These are phyloP conservation scores for Lactarius trivialis DNA, from an alignment of 768 basidiomycete species.

Conservation along the genomic window DNA sequence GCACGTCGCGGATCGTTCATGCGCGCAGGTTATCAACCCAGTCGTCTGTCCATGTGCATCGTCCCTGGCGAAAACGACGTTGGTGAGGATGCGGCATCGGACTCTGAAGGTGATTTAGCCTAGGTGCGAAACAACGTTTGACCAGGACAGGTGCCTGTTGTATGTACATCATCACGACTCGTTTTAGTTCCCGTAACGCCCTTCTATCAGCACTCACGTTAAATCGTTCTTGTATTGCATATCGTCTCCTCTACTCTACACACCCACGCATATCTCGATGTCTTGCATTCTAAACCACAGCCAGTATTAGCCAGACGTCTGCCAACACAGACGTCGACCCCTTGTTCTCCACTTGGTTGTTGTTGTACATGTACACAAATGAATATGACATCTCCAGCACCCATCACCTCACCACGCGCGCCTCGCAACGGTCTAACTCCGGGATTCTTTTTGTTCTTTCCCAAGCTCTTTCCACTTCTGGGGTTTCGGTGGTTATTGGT, in stretches of 20 bases:
- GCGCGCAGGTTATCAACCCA: slow-evolving; percentile 18
- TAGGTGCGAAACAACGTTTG: not conserved
- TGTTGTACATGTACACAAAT: slow-evolving; percentile 5
- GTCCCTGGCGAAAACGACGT: not conserved
- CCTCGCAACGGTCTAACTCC: slow-evolving; percentile 1
- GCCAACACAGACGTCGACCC: not conserved
- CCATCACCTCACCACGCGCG: not conserved
- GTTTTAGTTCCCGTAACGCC: slow-evolving; percentile 3
- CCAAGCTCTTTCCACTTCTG: slow-evolving; percentile 2
- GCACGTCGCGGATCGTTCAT: slow-evolving; percentile 6
- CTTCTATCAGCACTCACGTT: slow-evolving; percentile 2
- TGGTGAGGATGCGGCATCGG: not conserved
- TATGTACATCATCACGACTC: slow-evolving; percentile 15
- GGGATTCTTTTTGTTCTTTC: not conserved
- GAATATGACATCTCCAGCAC: not conserved
- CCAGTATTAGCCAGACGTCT: not conserved
- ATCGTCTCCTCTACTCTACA: slow-evolving; percentile 8
- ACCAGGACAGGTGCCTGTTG: slow-evolving; percentile 20
- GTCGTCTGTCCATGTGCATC: slow-evolving; percentile 15
- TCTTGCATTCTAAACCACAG: slow-evolving; percentile 9
- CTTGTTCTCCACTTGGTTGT: not conserved
- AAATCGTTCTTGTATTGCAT: slow-evolving; percentile 16
- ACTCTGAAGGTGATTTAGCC: not conserved
- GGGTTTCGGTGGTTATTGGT: not conserved
- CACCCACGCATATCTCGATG: not conserved